Conservation (phyloP, 2,329 filamentous ascomycete genomes). For the Colletotrichum karsti region DNA sequence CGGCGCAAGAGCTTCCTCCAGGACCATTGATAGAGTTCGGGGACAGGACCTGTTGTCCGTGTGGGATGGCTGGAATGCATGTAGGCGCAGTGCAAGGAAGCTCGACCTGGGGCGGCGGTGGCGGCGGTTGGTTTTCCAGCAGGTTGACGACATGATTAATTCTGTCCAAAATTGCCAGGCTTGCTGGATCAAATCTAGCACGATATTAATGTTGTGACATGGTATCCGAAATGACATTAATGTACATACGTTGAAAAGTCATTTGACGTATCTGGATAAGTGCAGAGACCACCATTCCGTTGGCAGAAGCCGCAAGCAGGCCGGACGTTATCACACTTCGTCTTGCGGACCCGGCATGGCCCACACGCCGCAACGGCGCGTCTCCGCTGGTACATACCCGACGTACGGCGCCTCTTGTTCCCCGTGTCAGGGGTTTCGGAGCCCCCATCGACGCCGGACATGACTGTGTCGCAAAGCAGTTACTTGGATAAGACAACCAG, state of each 20-base stretch:
- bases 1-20: neutral
- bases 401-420: slow-evolving; percentile 21
- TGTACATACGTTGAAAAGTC: slow-evolving; percentile 35
- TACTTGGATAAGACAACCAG: neutral
- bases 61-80: neutral
- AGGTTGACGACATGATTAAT: slow-evolving; percentile 36
- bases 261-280: slow-evolving; percentile 37
- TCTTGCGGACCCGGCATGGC: slow-evolving; percentile 44
- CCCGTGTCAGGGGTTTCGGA: slow-evolving; percentile 1
- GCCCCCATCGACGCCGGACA: neutral
- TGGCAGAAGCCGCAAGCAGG: slow-evolving; percentile 46
- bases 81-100: too few species aligned
- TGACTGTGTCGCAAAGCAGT: neutral
- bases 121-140: slow-evolving; percentile 23
- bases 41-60: neutral
- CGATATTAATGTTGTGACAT: neutral
- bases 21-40: neutral
- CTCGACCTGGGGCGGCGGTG: neutral
- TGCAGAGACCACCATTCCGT: slow-evolving; percentile 41
- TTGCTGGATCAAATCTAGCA: slow-evolving; percentile 45
- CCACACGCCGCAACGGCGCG: slow-evolving; percentile 44
- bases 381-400: slow-evolving; percentile 35
- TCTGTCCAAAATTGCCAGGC: slow-evolving; percentile 42
- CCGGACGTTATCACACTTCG: slow-evolving; percentile 47
- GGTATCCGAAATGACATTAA: neutral